phyloP scores from a whole-genome alignment of 2,329 filamentous ascomycete species.

The Stachybotrys elegans region DNA sequence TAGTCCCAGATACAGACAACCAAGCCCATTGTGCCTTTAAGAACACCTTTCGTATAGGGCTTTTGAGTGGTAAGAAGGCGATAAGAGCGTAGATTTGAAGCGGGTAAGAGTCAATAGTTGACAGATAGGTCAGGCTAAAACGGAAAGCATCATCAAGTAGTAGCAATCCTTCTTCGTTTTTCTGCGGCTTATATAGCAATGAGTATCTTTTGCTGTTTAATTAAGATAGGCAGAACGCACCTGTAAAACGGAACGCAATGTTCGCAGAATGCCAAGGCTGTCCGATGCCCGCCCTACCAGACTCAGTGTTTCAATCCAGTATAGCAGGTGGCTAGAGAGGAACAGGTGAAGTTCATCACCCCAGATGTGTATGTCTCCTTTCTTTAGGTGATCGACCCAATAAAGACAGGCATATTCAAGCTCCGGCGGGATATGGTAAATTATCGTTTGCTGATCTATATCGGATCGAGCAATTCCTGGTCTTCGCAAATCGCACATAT shows the following conservation, averaged over 20 bases:
- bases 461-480: slow-evolving; percentile 3
- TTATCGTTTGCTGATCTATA: background rate
- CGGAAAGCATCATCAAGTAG: slow-evolving; percentile 4
- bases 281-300: slow-evolving; percentile 18
- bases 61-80: background rate
- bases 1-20: background rate
- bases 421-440: slow-evolving; percentile 14
- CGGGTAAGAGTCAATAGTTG: slow-evolving; percentile 1
- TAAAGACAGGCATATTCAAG: slow-evolving; percentile 1
- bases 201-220: slow-evolving; percentile 6
- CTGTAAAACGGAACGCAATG: too few species aligned
- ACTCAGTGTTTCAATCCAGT: slow-evolving; percentile 23
- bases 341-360: slow-evolving; percentile 1
- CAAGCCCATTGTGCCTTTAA: slow-evolving; percentile 10
- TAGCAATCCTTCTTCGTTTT: slow-evolving; percentile 10
- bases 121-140: slow-evolving; percentile 2
- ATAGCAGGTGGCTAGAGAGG: background rate
- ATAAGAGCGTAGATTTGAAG: slow-evolving; percentile 3
- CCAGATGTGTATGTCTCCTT: slow-evolving; percentile 1
- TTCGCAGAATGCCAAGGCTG: slow-evolving; percentile 5
- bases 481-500: slow-evolving; percentile 8
- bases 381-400: slow-evolving; percentile 1
- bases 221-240: background rate
- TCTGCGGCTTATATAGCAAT: slow-evolving; percentile 14
- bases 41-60: slow-evolving; percentile 2